Base-by-base conservation (phyloP, 148 eudicot genomes). In the Chenopodium album region DNA sequence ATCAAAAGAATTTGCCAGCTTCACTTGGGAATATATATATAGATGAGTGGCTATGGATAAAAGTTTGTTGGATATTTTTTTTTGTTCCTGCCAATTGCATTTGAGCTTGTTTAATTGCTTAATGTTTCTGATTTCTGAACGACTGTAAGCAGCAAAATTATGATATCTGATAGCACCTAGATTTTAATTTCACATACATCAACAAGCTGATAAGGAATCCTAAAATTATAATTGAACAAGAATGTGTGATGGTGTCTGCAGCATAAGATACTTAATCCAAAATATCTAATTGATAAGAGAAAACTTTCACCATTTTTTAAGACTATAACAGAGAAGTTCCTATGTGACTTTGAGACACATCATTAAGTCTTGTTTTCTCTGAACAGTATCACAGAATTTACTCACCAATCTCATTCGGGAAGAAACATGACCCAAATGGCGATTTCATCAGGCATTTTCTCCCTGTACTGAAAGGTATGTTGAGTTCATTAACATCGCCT, bases 321-420 rank as follows among this genome's bases (percentile, higher is more conserved):
- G 23, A 23, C 23, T 23, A 23, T 23, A 23, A 23, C 23, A 23
- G 23, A 23, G 23, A 23, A 23, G 23, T 23, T 23, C 23, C 23
- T 23, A 16, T 19, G 47, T 20, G 7, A 32, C 28, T 62, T 17
- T n/a, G 29, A 31, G 23, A 46, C 60, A 4, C 31, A 29, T 32
- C 23, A n/a, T 4, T 74, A n/a, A 26, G 41, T 44, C 28, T 48
- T 9, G 20, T 28, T 85, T 77, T 78, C 4, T n/a, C 64, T 80
- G 52, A 65, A 19, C 92, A 95, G 98, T 95, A 90, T 85, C 89
- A 93, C 63, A 92, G 97, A 48, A 92, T 95, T 65, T 95, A 95
- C 85, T 95, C 98, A 47, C 98, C 98, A 26, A 88, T 89, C 79
- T 81, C 96, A 68, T 95, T 95, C 81, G 98, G 97, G 80, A 95